Percentiles rank a stretch among this genome's conserved stretches.
Evolutionary conservation across 495 filamentous ascomycete species (phyloP).

Genomic region (Emericellopsis terricola): DNA sequence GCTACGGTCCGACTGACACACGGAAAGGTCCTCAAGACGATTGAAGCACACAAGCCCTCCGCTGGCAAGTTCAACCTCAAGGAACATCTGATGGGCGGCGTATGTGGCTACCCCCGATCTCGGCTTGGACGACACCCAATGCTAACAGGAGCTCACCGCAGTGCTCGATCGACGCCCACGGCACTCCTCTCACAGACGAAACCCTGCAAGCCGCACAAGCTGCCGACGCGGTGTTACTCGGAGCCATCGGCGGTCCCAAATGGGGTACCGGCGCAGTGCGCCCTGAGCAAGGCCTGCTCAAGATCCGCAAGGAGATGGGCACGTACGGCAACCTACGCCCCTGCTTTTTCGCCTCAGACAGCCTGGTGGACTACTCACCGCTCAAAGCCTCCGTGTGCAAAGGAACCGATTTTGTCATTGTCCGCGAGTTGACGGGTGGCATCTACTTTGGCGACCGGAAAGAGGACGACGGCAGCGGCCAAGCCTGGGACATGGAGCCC

Average conservation of each 20-base stretch:
- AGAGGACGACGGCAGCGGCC: slow-evolving; percentile 66
- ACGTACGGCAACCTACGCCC: slow-evolving; percentile 96
- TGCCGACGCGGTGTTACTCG: slow-evolving; percentile 83
- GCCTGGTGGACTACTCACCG: slow-evolving; percentile 72
- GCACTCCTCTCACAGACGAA: slow-evolving; percentile 61
- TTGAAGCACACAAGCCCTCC: slow-evolving; percentile 50
- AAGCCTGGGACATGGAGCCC: slow-evolving; percentile 74
- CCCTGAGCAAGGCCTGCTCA: slow-evolving; percentile 87
- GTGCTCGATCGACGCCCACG: slow-evolving; percentile 78
- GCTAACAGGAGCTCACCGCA: slow-evolving; percentile 17
- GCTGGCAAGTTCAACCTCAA: slow-evolving; percentile 73
- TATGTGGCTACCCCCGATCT: slow-evolving; percentile 29
- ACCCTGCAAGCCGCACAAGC: slow-evolving; percentile 74
- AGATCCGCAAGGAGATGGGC: slow-evolving; percentile 81
- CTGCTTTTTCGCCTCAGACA: slow-evolving; percentile 88
- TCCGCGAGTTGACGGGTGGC: slow-evolving; percentile 86
- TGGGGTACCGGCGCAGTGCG: slow-evolving; percentile 84
- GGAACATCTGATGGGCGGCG: slow-evolving; percentile 82
- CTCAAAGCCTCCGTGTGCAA: slow-evolving; percentile 75
- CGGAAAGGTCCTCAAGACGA: slow-evolving; percentile 48
- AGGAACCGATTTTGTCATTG: slow-evolving; percentile 84
- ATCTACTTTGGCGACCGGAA: slow-evolving; percentile 94
- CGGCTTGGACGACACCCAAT: no score
- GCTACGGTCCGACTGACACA: background rate
- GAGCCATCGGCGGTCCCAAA: slow-evolving; percentile 93